A percentile compares a stretch with the other conserved stretches of the same genome.
Evolutionary conservation across 345 rosid species (phyloP).

Genomic region (Balakata baccata): DNA sequence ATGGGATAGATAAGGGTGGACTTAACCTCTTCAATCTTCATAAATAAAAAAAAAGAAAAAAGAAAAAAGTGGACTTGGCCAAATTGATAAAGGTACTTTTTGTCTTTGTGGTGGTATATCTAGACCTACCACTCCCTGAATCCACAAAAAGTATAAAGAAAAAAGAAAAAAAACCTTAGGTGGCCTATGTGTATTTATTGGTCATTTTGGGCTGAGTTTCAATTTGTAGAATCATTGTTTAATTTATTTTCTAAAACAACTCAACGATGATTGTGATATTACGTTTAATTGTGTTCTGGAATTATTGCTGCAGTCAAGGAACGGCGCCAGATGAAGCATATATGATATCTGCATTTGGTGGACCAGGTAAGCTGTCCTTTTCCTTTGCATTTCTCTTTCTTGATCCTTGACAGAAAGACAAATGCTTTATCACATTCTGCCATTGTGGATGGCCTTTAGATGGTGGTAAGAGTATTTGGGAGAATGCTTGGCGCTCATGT

Average conservation of each 20-base stretch:
- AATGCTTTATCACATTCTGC: constrained; percentile 16
- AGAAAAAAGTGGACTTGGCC: not conserved
- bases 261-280: not conserved
- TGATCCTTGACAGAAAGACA: not conserved
- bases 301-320: constrained; percentile 68
- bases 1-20: not conserved
- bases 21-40: too few relatives aligned
- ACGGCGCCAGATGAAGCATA: constrained; percentile 87
- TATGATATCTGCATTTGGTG: constrained; percentile 97
- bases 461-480: constrained; percentile 83
- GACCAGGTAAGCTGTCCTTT: constrained; percentile 55
- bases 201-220: not conserved
- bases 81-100: not conserved
- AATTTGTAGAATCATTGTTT: not conserved
- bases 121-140: not conserved
- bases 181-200: not conserved
- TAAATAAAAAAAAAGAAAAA: too few relatives aligned
- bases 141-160: not conserved
- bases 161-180: not conserved
- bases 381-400: not conserved
- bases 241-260: not conserved
- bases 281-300: constrained; percentile 8
- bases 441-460: constrained; percentile 36
- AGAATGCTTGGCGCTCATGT: constrained; percentile 68
- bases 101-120: not conserved